phyloP scores from a whole-genome alignment of 495 filamentous ascomycete species.

The Penicillium goetzii region DNA sequence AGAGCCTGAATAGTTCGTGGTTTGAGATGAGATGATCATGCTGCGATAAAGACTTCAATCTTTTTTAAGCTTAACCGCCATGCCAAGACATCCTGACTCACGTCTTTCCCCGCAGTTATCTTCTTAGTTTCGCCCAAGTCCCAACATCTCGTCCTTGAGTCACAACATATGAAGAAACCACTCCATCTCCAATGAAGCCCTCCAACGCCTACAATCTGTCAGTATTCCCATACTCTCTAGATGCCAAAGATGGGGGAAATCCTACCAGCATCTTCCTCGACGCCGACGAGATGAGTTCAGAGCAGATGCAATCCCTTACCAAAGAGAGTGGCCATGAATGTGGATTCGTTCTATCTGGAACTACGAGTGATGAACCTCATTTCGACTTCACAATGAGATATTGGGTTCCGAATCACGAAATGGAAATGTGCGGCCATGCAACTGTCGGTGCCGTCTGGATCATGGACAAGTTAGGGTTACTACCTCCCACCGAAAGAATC shows the following conservation, averaged over 20 bases:
- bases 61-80: not conserved
- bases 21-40: not conserved
- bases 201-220: constrained; percentile 2
- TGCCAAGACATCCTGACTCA: not conserved
- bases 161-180: not conserved
- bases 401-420: constrained; percentile 20
- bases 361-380: not conserved
- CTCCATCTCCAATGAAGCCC: constrained; percentile 2
- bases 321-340: constrained; percentile 10
- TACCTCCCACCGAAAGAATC: constrained; percentile 5
- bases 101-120: not conserved
- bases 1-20: not conserved
- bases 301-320: constrained; percentile 14
- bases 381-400: constrained; percentile 16
- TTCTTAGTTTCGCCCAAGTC: not conserved
- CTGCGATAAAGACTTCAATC: not conserved
- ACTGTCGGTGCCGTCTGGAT: constrained; percentile 21
- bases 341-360: constrained; percentile 14
- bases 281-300: constrained; percentile 2
- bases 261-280: constrained; percentile 16
- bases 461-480: constrained; percentile 8
- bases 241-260: constrained; percentile 11
- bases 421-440: constrained; percentile 24
- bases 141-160: not conserved
- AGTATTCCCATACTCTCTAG: constrained; percentile 12